Base-by-base conservation (phyloP, 1,284 basidiomycete genomes). In the Boletus mariae region DNA sequence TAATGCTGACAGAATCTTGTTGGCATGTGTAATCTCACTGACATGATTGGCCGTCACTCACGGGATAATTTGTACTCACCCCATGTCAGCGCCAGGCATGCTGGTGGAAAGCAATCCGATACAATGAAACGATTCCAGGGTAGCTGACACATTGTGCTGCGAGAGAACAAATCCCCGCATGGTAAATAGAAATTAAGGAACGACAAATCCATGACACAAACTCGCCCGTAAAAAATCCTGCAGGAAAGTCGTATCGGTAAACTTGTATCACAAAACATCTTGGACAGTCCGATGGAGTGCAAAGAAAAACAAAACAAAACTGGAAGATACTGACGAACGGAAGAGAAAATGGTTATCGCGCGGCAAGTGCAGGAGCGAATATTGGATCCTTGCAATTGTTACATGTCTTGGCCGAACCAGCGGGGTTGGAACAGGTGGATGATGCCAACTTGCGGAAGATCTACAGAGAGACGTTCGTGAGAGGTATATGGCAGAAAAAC, bases 361-460 rank as follows among this genome's bases (percentile, higher is more conserved):
- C 60, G 9, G 58, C 32, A 7, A 69, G 54, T 37, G 57, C 34
- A 25, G 58, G 41, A 1, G 60, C 52, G 2, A 61, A 46, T 20
- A 60, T 47, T 15, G 60, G 46, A 54, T 62, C 64, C 46, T 60
- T 65, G 62, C 54, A 57, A 17, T 55, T 64, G 35, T 49, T 55
- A 26, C 66, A 67, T 37, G 62, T 1, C 51, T 57, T 51, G 47
- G 49, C n/a, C 17, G 57, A 37, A 31, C 32, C 42, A 20, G 48
- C 2, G 12, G 47, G 35, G 23, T 50, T 8, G 0, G 62, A 53
- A 7, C 53, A 56, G n/a, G 26, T 12, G 32, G 17, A 37, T 17
- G 62, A 46, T 20, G 69, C 69, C 47, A 67, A 29, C 53, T 69
- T 67, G 43, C 61, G 66, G 38, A 67, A 67, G 40, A 67, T 67